These are phyloP conservation scores for Euphorbia celastroides DNA, from an alignment of 441 rosid genomes.

Conservation along the genomic window DNA sequence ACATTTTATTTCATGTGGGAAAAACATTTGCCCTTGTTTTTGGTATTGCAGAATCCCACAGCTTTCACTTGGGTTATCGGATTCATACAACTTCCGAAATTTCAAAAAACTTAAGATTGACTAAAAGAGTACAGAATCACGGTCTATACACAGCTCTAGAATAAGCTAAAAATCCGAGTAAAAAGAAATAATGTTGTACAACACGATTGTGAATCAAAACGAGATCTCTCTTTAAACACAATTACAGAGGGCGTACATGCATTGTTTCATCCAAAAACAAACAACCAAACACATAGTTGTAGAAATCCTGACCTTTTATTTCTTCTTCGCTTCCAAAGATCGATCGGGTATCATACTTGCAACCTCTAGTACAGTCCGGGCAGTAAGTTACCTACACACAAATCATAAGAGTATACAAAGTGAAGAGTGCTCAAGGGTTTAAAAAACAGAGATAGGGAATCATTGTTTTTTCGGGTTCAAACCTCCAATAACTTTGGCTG, in stretches of 20 bases:
- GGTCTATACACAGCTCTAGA: too few relatives aligned
- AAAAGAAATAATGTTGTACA: background rate
- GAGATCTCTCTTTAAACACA: background rate
- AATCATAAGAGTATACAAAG: background rate
- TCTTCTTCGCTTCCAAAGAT: slow-evolving; percentile 35
- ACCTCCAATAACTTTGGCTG: slow-evolving; percentile 92
- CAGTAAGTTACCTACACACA: slow-evolving; percentile 74
- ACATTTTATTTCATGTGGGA: too few relatives aligned
- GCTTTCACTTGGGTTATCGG: too few relatives aligned
- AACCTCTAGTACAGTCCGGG: slow-evolving; percentile 90
- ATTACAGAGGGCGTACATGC: slow-evolving; percentile 51
- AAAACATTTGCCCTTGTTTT: too few relatives aligned
- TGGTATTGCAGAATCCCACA: too few relatives aligned
- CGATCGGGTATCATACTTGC: slow-evolving; percentile 59
- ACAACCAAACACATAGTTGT: slow-evolving; percentile 75
- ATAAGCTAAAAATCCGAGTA: too few relatives aligned
- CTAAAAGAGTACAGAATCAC: too few relatives aligned
- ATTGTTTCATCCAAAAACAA: slow-evolving; percentile 66
- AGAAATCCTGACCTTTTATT: slow-evolving; percentile 58
- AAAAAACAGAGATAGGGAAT: background rate
- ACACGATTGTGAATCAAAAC: background rate
- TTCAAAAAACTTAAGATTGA: too few relatives aligned
- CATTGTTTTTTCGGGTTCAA: slow-evolving; percentile 18
- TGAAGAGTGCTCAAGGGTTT: too few relatives aligned
- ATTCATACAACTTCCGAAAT: too few relatives aligned